phyloP scores from a whole-genome alignment of 345 rosid species.

The Salix brachista region DNA sequence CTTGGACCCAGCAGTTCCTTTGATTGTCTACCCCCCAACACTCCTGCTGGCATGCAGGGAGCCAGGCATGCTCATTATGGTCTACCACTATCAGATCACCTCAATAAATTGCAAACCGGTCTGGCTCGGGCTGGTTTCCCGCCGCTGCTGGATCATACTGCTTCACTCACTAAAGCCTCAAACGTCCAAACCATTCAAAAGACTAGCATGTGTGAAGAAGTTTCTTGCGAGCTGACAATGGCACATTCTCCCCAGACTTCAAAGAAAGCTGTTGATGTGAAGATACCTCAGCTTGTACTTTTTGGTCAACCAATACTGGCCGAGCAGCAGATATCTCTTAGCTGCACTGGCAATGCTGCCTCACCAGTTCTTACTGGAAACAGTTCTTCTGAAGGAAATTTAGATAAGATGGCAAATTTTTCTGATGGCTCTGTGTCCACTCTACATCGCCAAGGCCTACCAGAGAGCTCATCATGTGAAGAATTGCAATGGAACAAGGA shows the following conservation, averaged over 20 bases:
- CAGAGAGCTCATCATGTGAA: conserved; percentile 28
- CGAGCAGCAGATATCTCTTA: conserved; percentile 31
- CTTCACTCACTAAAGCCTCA: conserved; percentile 30
- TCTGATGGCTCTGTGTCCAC: conserved; percentile 22
- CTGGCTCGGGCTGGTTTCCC: conserved; percentile 21
- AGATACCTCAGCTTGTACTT: conserved; percentile 18
- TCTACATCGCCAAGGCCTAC: conserved; percentile 28
- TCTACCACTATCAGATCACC: conserved; percentile 23
- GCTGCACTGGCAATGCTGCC: conserved; percentile 36
- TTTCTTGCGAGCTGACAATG: conserved; percentile 53
- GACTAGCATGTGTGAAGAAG: conserved; percentile 25
- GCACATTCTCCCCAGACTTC: conserved; percentile 28
- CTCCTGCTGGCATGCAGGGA: conserved; percentile 44
- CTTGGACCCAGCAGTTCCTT: conserved; percentile 21
- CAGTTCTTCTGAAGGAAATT: conserved; percentile 21
- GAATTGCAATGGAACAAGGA: conserved; percentile 35
- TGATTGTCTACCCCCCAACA: conserved; percentile 19
- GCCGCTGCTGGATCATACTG: conserved; percentile 37
- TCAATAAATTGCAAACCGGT: conserved; percentile 27
- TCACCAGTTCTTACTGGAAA: conserved; percentile 24
- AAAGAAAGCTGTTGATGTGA: conserved; percentile 15
- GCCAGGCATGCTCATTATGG: conserved; percentile 40
- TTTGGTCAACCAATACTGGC: conserved; percentile 32
- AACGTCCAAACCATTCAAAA: conserved; percentile 28
- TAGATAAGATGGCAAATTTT: conserved; percentile 10